Base-by-base conservation (phyloP, 176 grass and related monocot genomes). In the Phoenix dactylifera region DNA sequence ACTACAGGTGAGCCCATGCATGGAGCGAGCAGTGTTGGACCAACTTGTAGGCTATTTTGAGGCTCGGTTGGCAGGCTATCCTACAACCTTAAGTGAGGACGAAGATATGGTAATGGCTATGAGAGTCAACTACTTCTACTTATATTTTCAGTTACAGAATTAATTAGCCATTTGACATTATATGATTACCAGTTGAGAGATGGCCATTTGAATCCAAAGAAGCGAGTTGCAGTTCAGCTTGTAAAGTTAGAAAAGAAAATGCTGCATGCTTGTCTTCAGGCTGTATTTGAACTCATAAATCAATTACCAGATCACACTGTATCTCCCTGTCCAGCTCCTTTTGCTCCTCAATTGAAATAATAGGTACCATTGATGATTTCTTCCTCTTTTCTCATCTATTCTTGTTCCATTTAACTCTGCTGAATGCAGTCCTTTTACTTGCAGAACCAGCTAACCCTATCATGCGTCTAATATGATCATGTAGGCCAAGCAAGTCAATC, bases 201-300 rank as follows among this genome's bases (percentile, higher is more conserved):
- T 83, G 72, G 69, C 60, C 85, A 66, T 75, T 85, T 97, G 93
- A 77, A 88, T 63, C 81, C 87, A 66, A 97, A 97, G 76, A 97
- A 77, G 53, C 74, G 83, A 71, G 93, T 97, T 64, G 93, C 93
- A 28, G 78, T 71, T 51, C 84, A 89, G 51, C 93, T 92, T 80
- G 73, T 92, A 62, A 92, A 75, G 60, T 70, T 92, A 55, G 93
- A 97, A 60, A 97, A 97, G 79, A 97, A 83, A 77, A 88, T 97
- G 63, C 72, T 97, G 52, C 93, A 88, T 85, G 84, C 72, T 53
- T 97, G 84, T 80, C 77, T 97, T 62, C 73, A 80, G 77, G 87
- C 70, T 64, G 78, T 70, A 66, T 75, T 70, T 7, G 76, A 88
- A 69, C 64, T 98, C 25, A 92, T 88, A 85, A 78, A 72, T 32